phyloP scores from a whole-genome alignment of 805 yeast genomes.

The Yarrowia sp. region DNA sequence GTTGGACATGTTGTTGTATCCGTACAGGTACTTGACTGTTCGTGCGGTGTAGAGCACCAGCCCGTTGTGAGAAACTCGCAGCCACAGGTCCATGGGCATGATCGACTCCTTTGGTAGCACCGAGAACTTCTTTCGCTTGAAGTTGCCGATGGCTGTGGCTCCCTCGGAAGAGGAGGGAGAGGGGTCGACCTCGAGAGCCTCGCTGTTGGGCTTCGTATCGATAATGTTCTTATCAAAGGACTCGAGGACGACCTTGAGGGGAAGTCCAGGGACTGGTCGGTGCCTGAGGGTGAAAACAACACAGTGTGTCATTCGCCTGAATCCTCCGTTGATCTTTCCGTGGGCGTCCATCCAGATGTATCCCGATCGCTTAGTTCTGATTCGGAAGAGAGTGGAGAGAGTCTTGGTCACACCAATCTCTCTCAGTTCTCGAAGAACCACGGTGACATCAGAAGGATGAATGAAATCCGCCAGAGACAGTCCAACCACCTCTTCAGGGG shows the following conservation, averaged over 20 bases:
- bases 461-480: constrained; percentile 19
- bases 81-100: constrained; percentile 34
- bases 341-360: constrained; percentile 36
- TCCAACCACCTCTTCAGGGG: constrained; percentile 27
- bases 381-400: constrained; percentile 19
- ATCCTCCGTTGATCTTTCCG: constrained; percentile 12
- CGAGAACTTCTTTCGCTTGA: constrained; percentile 34
- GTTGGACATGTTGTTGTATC: constrained; percentile 6
- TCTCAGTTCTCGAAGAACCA: constrained; percentile 28
- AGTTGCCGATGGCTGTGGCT: constrained; percentile 16
- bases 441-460: constrained; percentile 33
- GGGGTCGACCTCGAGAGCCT: constrained; percentile 6
- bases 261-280: constrained; percentile 6
- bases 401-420: not conserved
- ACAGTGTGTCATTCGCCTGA: constrained; percentile 33
- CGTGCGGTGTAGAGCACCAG: constrained; percentile 20
- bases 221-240: constrained; percentile 24
- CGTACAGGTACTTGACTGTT: constrained; percentile 23
- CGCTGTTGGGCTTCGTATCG: constrained; percentile 32
- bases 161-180: constrained; percentile 32
- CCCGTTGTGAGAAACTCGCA: constrained; percentile 36
- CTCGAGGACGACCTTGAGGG: constrained; percentile 20
- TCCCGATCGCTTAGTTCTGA: constrained; percentile 23
- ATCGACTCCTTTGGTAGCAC: constrained; percentile 30
- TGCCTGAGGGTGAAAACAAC: constrained; percentile 20